A percentile compares a stretch with the other conserved stretches of the same genome.
Conservation (phyloP, 495 filamentous ascomycete genomes). For the Pseudomonodictys pantanalensis region DNA sequence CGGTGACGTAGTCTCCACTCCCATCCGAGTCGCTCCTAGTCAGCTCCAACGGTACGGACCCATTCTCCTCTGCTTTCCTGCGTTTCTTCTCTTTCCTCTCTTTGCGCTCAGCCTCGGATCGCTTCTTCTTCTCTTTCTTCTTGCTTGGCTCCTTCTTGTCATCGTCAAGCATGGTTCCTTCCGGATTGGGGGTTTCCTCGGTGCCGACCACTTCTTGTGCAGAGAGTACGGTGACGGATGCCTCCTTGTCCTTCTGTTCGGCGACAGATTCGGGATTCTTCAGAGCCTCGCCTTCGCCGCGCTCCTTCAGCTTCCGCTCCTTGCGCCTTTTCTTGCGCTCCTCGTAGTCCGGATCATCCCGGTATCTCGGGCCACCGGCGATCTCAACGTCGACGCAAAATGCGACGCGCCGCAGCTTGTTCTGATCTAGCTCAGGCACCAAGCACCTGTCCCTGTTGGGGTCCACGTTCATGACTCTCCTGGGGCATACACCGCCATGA, state of each 20-base stretch:
- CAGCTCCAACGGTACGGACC: slow-evolving; percentile 74
- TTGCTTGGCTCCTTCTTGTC: slow-evolving; percentile 53
- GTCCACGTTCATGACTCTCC: slow-evolving; percentile 84
- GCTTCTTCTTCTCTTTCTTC: slow-evolving; percentile 90
- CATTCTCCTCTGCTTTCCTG: slow-evolving; percentile 76
- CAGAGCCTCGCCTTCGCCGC: slow-evolving; percentile 64
- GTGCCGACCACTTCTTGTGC: slow-evolving; percentile 37
- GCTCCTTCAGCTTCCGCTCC: slow-evolving; percentile 66
- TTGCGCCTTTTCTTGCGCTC: slow-evolving; percentile 53
- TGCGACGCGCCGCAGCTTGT: slow-evolving; percentile 78
- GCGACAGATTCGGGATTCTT: slow-evolving; percentile 59
- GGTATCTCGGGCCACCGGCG: slow-evolving; percentile 62
- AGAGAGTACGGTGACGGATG: slow-evolving; percentile 45
- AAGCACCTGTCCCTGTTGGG: slow-evolving; percentile 71
- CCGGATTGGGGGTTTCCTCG: slow-evolving; percentile 34
- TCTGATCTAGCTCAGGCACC: slow-evolving; percentile 73
- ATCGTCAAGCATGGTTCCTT: slow-evolving; percentile 34
- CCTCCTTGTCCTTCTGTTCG: slow-evolving; percentile 56
- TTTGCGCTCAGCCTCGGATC: slow-evolving; percentile 81
- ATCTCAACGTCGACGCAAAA: slow-evolving; percentile 99
- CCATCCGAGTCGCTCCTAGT: slow-evolving; percentile 49
- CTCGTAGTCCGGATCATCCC: slow-evolving; percentile 45
- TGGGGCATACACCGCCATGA: slow-evolving; percentile 60
- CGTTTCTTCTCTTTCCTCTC: slow-evolving; percentile 81
- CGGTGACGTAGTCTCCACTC: slow-evolving; percentile 23